Conservation (phyloP, 495 filamentous ascomycete species). For the Chaetomidium leptoderma region DNA sequence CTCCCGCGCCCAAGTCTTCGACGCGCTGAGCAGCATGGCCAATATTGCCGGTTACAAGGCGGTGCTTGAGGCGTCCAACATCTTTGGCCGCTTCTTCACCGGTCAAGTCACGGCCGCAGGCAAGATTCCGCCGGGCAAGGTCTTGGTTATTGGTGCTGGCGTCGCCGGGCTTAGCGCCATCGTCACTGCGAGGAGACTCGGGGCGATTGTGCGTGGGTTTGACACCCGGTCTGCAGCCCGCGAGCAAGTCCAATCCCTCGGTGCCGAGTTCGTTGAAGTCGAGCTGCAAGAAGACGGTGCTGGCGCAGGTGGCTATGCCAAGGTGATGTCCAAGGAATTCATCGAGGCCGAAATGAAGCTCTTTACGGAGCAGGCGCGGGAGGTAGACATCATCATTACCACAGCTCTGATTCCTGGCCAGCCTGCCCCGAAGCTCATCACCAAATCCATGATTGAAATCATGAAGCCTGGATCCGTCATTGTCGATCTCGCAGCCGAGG, state of each 20-base stretch:
- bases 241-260: constrained; percentile 79
- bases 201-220: constrained; percentile 80
- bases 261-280: constrained; percentile 80
- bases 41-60: constrained; percentile 87
- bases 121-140: constrained; percentile 76
- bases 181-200: constrained; percentile 70
- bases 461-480: constrained; percentile 82
- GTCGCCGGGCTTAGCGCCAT: constrained; percentile 80
- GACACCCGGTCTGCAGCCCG: constrained; percentile 73
- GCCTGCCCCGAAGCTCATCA: constrained; percentile 72
- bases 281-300: constrained; percentile 77
- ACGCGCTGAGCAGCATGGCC: constrained; percentile 79
- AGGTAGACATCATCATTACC: constrained; percentile 84
- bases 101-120: constrained; percentile 81
- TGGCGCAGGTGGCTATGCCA: constrained; percentile 77
- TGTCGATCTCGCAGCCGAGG: constrained; percentile 77
- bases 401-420: constrained; percentile 76
- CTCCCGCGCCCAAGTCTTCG: constrained; percentile 75
- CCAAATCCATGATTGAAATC: constrained; percentile 66
- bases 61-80: constrained; percentile 75
- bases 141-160: constrained; percentile 76
- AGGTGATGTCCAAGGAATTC: constrained; percentile 86
- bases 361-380: constrained; percentile 72
- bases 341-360: constrained; percentile 84
- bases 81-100: constrained; percentile 76